These are phyloP conservation scores for Selaginella tamariscina DNA, from an alignment of 75 land plant species.

Conservation along the genomic window DNA sequence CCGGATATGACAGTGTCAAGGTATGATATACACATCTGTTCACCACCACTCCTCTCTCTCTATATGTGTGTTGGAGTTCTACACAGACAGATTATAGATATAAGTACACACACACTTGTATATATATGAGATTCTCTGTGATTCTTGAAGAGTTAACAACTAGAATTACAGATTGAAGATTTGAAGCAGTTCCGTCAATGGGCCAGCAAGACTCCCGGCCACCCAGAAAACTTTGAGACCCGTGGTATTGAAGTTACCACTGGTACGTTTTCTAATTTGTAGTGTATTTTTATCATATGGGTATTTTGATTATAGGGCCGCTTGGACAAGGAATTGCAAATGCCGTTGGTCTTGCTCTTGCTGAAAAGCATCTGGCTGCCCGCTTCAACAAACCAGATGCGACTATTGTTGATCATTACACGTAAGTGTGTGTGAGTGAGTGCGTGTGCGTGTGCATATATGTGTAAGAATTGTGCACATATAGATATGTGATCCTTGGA, in stretches of 20 bases:
- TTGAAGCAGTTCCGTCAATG: conserved; percentile 81
- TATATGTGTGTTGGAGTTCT: too few species aligned
- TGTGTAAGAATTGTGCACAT: not conserved
- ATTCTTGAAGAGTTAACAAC: not conserved
- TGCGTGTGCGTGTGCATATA: too few species aligned
- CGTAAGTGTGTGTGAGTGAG: too few species aligned
- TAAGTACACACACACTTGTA: too few species aligned
- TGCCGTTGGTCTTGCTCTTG: conserved; percentile 96
- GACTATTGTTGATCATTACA: conserved; percentile 93
- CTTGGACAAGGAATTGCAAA: conserved; percentile 96
- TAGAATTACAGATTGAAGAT: conserved; percentile 51
- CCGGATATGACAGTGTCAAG: conserved; percentile 81
- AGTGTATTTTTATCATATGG: conserved; percentile 14
- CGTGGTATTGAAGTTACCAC: conserved; percentile 86
- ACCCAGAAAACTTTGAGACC: conserved; percentile 96
- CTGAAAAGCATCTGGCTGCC: conserved; percentile 91
- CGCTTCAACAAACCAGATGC: conserved; percentile 89
- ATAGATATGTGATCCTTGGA: conserved; percentile 72
- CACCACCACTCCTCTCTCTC: not conserved
- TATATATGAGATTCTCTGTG: too few species aligned
- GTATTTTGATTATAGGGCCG: conserved; percentile 31
- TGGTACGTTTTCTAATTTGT: conserved; percentile 14
- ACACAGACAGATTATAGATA: too few species aligned
- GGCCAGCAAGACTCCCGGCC: conserved; percentile 88
- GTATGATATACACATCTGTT: conserved; percentile 21